Conservation (phyloP, 495 filamentous ascomycete genomes). For the Hypomontagnella submonticulosa region DNA sequence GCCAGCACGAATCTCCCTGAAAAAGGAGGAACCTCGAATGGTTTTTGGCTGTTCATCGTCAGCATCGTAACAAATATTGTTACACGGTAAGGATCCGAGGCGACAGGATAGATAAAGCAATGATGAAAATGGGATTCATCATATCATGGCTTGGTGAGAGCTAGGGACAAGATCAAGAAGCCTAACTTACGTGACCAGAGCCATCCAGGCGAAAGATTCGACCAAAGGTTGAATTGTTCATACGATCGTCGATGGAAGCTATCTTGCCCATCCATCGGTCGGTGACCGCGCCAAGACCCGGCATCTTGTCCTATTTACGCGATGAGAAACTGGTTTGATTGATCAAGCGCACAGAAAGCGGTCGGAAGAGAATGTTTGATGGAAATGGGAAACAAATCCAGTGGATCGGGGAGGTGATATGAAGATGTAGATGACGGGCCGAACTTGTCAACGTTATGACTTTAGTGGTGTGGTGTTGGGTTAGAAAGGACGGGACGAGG, state of each 20-base stretch:
- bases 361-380: neutral
- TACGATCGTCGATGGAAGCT: slow-evolving; percentile 46
- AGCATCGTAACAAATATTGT: slow-evolving; percentile 12
- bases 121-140: slow-evolving; percentile 10
- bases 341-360: slow-evolving; percentile 7
- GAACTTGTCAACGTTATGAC: neutral
- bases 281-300: slow-evolving; percentile 11
- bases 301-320: slow-evolving; percentile 26
- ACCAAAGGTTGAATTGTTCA: slow-evolving; percentile 66
- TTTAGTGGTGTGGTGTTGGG: slow-evolving; percentile 10
- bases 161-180: slow-evolving; percentile 16
- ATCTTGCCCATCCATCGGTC: slow-evolving; percentile 34
- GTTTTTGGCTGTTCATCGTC: slow-evolving; percentile 64
- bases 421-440: neutral
- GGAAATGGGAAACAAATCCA: slow-evolving; percentile 6
- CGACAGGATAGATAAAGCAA: neutral
- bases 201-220: slow-evolving; percentile 77
- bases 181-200: slow-evolving; percentile 69
- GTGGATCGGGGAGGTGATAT: neutral
- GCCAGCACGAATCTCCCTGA: slow-evolving; percentile 81
- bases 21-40: slow-evolving; percentile 69
- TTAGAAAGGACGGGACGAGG: slow-evolving; percentile 12
- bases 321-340: slow-evolving; percentile 15
- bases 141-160: neutral
- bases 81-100: neutral